phyloP scores from a whole-genome alignment of 805 yeast species.

The Myxozyma neotropica region DNA sequence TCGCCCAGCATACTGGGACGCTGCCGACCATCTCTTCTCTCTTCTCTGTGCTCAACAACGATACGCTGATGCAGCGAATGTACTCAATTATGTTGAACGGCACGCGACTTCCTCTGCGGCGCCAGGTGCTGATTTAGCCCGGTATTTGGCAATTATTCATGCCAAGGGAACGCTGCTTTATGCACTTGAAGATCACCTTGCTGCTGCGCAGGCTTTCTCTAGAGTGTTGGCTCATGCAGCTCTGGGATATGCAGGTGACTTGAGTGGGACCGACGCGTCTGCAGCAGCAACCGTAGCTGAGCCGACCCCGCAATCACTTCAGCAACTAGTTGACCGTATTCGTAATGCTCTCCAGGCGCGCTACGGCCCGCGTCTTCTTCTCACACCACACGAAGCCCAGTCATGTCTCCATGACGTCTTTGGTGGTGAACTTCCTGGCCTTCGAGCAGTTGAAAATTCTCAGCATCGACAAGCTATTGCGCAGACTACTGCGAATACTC shows the following conservation, averaged over 20 bases:
- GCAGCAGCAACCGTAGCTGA: background rate
- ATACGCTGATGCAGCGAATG: slow-evolving; percentile 30
- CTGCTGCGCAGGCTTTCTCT: slow-evolving; percentile 37
- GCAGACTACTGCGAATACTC: slow-evolving; percentile 37
- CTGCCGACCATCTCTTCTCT: slow-evolving; percentile 38
- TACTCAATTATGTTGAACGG: slow-evolving; percentile 24
- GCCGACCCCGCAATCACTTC: slow-evolving; percentile 12
- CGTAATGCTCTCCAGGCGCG: slow-evolving; percentile 20
- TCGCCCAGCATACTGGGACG: slow-evolving; percentile 38
- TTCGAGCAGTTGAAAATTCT: slow-evolving; percentile 12
- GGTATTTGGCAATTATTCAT: slow-evolving; percentile 27
- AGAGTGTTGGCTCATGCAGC: slow-evolving; percentile 27
- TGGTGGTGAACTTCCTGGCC: slow-evolving; percentile 24
- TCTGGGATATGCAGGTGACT: background rate
- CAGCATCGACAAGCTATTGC: slow-evolving; percentile 25
- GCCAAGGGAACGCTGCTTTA: slow-evolving; percentile 35
- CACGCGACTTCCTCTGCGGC: slow-evolving; percentile 13
- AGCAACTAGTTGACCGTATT: slow-evolving; percentile 12
- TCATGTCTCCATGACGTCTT: slow-evolving; percentile 33
- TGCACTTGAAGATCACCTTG: slow-evolving; percentile 37
- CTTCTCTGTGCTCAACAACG: slow-evolving; percentile 31
- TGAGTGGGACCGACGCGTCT: background rate
- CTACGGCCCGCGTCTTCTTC: slow-evolving; percentile 16
- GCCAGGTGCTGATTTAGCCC: slow-evolving; percentile 30
- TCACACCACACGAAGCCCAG: slow-evolving; percentile 26